Conservation (phyloP, 2,329 filamentous ascomycete genomes). For the Xylariomycetidae sp. region DNA sequence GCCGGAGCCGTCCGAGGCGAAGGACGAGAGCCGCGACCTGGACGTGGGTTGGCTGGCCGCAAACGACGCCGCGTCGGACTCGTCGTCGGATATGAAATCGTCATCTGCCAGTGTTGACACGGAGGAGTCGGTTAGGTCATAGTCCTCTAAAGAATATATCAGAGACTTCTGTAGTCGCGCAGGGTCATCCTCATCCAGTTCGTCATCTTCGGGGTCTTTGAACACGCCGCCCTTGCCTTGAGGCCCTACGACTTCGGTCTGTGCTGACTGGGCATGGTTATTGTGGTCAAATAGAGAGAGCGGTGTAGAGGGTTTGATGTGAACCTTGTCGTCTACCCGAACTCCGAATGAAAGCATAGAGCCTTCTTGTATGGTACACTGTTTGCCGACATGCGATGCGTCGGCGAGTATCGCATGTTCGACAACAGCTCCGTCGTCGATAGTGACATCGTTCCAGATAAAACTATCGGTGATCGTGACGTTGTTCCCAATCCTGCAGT, state of each 20-base stretch:
- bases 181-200: slow-evolving; percentile 44
- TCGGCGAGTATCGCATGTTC: slow-evolving; percentile 71
- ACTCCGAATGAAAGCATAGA: slow-evolving; percentile 77
- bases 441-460: slow-evolving; percentile 77
- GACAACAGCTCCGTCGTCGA: slow-evolving; percentile 70
- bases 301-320: slow-evolving; percentile 31
- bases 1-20: slow-evolving; percentile 66
- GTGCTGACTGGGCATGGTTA: slow-evolving; percentile 32
- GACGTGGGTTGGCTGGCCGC: slow-evolving; percentile 54
- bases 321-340: slow-evolving; percentile 57
- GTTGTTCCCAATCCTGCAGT: slow-evolving; percentile 81
- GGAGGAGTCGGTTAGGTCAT: slow-evolving; percentile 46
- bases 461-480: slow-evolving; percentile 74
- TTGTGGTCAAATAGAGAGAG: slow-evolving; percentile 33
- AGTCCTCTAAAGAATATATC: slow-evolving; percentile 46
- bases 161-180: slow-evolving; percentile 48
- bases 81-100: slow-evolving; percentile 60
- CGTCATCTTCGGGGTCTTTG: slow-evolving; percentile 40
- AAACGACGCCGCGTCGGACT: slow-evolving; percentile 52
- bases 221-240: slow-evolving; percentile 46
- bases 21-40: slow-evolving; percentile 61
- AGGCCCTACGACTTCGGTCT: slow-evolving; percentile 42
- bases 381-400: slow-evolving; percentile 63
- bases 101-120: slow-evolving; percentile 57
- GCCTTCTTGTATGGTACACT: slow-evolving; percentile 63